Evolutionary conservation across 2,329 filamentous ascomycete genomes (phyloP), one percentile per base, ranked within the genome.

Genomic region (Gyromitra esculenta): DNA sequence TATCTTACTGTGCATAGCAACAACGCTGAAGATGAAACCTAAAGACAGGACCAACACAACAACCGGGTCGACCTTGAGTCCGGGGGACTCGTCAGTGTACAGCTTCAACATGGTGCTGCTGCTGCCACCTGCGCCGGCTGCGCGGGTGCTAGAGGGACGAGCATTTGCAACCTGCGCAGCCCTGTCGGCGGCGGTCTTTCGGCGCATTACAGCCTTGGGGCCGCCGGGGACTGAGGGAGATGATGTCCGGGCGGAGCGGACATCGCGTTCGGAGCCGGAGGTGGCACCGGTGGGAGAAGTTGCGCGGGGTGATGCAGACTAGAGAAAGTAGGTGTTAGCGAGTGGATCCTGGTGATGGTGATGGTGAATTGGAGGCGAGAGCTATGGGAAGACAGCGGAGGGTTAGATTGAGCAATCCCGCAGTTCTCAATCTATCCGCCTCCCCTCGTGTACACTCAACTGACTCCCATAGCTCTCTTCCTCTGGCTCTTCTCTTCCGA

Each of bases 11-110:
- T 99, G 96, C 83, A 99, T 88, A 81, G 94, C 94, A 82, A 99
- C 96, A 83, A 99, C 96, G 83, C 92, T 96, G 87, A 99, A 97
- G 85, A 99, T 99, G 86, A 99, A 99, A 79, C 97, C 96, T 82
- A 99, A 89, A 82, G 93, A 97, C 81, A 99, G 88, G 81, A 97
- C 96, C 83, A 99, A 89, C 79, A 99, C 95, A 80, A 99, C 94
- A 76, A 99, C 96, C 25, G 96, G 96, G 84, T 99, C 96, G 80
- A 99, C 96, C 87, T 97, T 97, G 82, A 99, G 87, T 78, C 96
- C 96, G 75, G 96, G 96, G 80, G 93, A 97, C 87, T 99, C 96
- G 84, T 99, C 96, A 75, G 96, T 99, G 90, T 99, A 99, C 57
- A 99, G 91, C 85, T 90, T 95, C 87, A 99, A 88, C 96, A 99